phyloP scores from a whole-genome alignment of 2,329 filamentous ascomycete species.

The Aspergillus costaricaensis region DNA sequence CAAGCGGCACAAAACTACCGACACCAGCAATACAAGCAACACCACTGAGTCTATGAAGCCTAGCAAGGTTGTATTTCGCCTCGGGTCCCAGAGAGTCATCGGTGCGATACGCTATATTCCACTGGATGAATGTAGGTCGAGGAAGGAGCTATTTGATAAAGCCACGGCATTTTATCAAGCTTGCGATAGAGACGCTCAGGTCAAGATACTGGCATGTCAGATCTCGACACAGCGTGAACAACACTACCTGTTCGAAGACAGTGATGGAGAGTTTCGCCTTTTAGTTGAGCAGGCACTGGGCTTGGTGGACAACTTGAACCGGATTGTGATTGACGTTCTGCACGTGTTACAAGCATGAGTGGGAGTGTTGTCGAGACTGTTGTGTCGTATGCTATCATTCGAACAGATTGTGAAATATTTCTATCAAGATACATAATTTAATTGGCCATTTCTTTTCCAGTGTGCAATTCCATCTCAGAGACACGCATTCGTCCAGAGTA shows the following conservation, averaged over 20 bases:
- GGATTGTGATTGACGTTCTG: slow-evolving; percentile 2
- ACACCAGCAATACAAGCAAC: neutral
- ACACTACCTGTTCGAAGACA: slow-evolving; percentile 25
- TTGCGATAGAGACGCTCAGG: slow-evolving; percentile 9
- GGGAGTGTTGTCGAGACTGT: neutral
- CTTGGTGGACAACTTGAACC: neutral
- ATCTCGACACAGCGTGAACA: slow-evolving; percentile 11
- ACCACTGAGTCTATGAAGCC: neutral
- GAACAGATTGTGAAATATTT: neutral
- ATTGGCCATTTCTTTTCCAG: neutral
- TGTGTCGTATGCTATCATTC: neutral
- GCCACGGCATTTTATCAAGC: slow-evolving; percentile 23
- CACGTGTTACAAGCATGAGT: neutral
- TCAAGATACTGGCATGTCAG: slow-evolving; percentile 21
- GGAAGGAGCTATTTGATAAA: slow-evolving; percentile 24
- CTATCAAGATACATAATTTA: neutral
- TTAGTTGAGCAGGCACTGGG: slow-evolving; percentile 20
- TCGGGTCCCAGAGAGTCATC: slow-evolving; percentile 16
- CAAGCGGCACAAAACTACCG: slow-evolving; percentile 1
- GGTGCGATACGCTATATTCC: slow-evolving; percentile 21
- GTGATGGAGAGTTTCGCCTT: slow-evolving; percentile 24
- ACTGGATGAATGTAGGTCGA: slow-evolving; percentile 16
- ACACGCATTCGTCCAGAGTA: neutral
- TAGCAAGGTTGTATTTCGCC: slow-evolving; percentile 19
- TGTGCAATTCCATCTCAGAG: neutral